Conservation (phyloP, 352 stramenopile genomes). For the Pythium insidiosum region DNA sequence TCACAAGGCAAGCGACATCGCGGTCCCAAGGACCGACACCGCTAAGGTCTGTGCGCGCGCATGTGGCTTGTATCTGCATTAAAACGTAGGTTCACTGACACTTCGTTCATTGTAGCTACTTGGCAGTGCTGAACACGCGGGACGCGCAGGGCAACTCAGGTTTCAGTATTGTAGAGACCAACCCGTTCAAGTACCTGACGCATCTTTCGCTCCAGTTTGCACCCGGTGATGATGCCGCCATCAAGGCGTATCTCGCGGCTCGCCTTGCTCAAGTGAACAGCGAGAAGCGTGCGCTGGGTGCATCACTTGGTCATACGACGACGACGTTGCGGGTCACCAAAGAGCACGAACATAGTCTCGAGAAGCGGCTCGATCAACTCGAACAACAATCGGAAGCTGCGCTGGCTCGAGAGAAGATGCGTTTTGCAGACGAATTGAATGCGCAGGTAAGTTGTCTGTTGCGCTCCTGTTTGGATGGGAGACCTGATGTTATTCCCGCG, state of each 20-base stretch:
- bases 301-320: slow-evolving; percentile 33
- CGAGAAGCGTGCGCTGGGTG: slow-evolving; percentile 31
- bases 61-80: too few species aligned
- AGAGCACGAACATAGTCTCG: slow-evolving; percentile 29
- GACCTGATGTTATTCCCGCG: too few species aligned
- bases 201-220: slow-evolving; percentile 87
- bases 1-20: slow-evolving; percentile 17
- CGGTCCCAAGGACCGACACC: slow-evolving; percentile 62
- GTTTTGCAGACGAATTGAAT: slow-evolving; percentile 60
- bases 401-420: slow-evolving; percentile 56
- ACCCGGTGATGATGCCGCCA: slow-evolving; percentile 76
- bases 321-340: slow-evolving; percentile 31
- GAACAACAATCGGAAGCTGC: slow-evolving; percentile 45
- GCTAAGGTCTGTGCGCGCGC: slow-evolving; percentile 38
- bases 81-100: too few species aligned
- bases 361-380: slow-evolving; percentile 44
- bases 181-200: slow-evolving; percentile 92
- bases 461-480: too few species aligned
- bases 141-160: slow-evolving; percentile 51
- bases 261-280: slow-evolving; percentile 76
- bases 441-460: slow-evolving; percentile 29
- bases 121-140: slow-evolving; percentile 73
- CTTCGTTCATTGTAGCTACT: slow-evolving; percentile 52
- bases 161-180: slow-evolving; percentile 93
- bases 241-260: slow-evolving; percentile 89